Base-by-base conservation (phyloP, 257 asterid genomes). In the Rubia yunnanensis region DNA sequence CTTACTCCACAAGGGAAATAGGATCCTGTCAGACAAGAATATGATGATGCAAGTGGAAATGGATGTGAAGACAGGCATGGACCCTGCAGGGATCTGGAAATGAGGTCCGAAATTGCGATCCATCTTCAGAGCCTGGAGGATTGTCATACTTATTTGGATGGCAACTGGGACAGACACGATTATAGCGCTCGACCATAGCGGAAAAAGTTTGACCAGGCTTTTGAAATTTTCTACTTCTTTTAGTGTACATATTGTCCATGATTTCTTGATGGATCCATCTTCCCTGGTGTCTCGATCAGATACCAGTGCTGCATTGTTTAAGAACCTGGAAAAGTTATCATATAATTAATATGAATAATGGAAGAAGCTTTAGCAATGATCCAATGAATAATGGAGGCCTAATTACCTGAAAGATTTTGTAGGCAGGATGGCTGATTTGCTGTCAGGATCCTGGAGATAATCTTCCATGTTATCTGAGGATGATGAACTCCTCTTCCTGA, bases 401-500 rank as follows among this genome's bases (percentile, higher is more conserved):
- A 14, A 41, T 41, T 41, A 63, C 67, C 55, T 41, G 27, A 41
- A 44, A 5, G n/a, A 41, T 44, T 44, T 63, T 41, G 57, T 63
- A 44, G 68, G 68, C 17, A 26, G 30, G 6, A 18, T 27, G 10
- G 53, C 24, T n/a, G 68, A 15, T 20, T 44, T 41, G 10, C 10
- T 44, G 27, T 63, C 39, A 15, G 20, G 68, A 15, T 26, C 68
- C 30, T 63, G 68, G 68, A 32, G 27, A 17, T 63, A 63, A 63
- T 63, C 68, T 50, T 17, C 50, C n/a, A 31, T 24, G 22, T 65
- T 50, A 11, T 50, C 56, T 31, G 62, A 6, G 88, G 73, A 55
- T 80, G 74, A 59, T 7, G 0, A 66, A 72, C 14, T 68, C 36
- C 90, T 78, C 58, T 80, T 85, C 7, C 72, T 22, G 10, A 80